Evolutionary conservation across 768 basidiomycete genomes (phyloP), one percentile per base, ranked within the genome.

Genomic region (Grammothele lineata): DNA sequence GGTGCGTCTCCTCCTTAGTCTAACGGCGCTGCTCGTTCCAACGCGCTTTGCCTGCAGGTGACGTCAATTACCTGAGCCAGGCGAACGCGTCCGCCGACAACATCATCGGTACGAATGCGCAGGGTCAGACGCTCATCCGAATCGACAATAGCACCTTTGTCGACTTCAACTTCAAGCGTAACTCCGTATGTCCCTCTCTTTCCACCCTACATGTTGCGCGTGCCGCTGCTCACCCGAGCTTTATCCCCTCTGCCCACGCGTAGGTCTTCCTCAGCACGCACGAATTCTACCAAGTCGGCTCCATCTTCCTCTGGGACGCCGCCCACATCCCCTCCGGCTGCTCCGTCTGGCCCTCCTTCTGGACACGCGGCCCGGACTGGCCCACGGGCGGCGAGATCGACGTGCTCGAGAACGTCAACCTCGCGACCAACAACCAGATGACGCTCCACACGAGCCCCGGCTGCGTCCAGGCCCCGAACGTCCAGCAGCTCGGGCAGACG

Each of bases 101-200:
- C 1, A 68, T 90, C 19, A 78, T 80, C 6, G 86, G 74, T 56
- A 61, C 85, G 53, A 81, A 84, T 49, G 53, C 53, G 34, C 70
- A 71, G 1, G 80, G 83, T 7, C 79, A 83, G 42, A 83, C 80
- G 3, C 73, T 92, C 50, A 70, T 92, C 47, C 81, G 74, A 58
- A 87, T 91, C 15, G 87, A 91, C 68, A 87, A 88, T 59, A 65
- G 67, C 5, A 78, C 77, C 11, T 71, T 72, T 36, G 77, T 87
- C 4, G 65, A 68, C n/a, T 69, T 64, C 40, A 73, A 74, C 47
- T 56, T 78, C 38, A 74, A 81, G 55, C 70, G 87, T 33, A 74
- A 82, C 52, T 76, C 86, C 26, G 87, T 89, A 50, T 48, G 50
- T 66, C 9, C 22, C 27, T 14, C 27, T 30, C n/a, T 30, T 7